phyloP scores from a whole-genome alignment of 169 alveolate species.

The Cryptosporidium tyzzeri region DNA sequence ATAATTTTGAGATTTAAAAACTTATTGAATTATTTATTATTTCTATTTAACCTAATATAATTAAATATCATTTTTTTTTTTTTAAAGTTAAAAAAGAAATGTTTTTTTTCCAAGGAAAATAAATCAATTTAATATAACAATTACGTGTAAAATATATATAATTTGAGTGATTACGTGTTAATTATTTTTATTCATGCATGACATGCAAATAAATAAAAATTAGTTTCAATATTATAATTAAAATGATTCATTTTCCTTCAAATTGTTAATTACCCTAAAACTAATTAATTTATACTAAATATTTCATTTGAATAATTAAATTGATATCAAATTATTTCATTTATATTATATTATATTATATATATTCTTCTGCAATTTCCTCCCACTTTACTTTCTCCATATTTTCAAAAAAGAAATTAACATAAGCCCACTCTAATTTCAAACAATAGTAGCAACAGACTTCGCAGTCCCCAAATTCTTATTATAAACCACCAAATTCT shows the following conservation, averaged over 20 bases:
- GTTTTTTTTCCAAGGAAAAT: too few species aligned
- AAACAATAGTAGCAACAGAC: conserved; percentile 42
- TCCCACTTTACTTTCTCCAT: not conserved
- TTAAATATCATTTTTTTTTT: too few species aligned
- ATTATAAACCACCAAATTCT: conserved; percentile 54
- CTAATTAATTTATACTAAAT: conserved; percentile 2
- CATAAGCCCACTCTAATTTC: not conserved
- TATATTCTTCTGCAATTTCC: not conserved
- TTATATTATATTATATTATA: not conserved
- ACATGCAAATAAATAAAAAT: not conserved
- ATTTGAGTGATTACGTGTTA: not conserved
- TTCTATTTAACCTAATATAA: too few species aligned
- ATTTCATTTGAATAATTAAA: not conserved
- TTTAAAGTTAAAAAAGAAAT: too few species aligned
- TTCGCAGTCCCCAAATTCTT: conserved; percentile 38
- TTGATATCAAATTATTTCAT: not conserved
- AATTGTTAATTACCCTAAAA: not conserved
- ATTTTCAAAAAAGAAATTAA: not conserved
- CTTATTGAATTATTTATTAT: too few species aligned
- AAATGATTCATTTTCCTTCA: not conserved
- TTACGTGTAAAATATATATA: not conserved
- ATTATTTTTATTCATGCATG: not conserved
- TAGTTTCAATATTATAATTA: not conserved
- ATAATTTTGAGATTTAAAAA: not conserved
- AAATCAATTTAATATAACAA: too few species aligned